A percentile compares a stretch with the other conserved stretches of the same genome.
These are phyloP conservation scores for Prunus campanulata DNA, from an alignment of 306 rosid species.

Conservation along the genomic window DNA sequence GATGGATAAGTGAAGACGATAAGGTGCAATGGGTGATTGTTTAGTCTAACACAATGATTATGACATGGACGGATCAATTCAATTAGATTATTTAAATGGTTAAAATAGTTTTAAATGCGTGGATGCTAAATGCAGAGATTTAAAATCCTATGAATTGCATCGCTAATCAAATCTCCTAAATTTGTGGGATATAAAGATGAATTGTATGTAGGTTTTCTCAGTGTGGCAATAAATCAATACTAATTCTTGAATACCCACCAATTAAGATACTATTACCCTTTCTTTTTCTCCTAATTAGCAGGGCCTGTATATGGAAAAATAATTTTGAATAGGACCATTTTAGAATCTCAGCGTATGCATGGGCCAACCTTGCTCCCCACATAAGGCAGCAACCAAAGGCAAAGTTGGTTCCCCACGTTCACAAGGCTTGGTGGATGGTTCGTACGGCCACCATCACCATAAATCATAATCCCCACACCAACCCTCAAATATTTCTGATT, in stretches of 20 bases:
- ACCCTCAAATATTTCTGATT: not conserved
- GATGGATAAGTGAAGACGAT: no score
- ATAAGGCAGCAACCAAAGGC: not conserved
- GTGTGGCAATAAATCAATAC: not conserved
- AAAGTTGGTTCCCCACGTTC: slow-evolving; percentile 22
- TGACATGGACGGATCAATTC: no score
- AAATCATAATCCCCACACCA: not conserved
- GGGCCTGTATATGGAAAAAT: not conserved
- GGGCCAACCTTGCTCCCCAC: slow-evolving; percentile 11
- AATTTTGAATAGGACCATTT: not conserved
- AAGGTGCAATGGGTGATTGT: no score
- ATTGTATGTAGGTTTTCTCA: not conserved
- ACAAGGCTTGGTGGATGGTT: not conserved
- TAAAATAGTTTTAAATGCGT: not conserved
- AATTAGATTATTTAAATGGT: not conserved
- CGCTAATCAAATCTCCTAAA: no score
- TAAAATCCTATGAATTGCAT: not conserved
- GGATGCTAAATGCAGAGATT: no score
- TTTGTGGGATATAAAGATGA: no score
- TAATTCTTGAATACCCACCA: not conserved
- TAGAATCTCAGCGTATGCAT: not conserved
- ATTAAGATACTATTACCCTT: not conserved
- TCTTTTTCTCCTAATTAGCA: not conserved
- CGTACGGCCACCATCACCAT: slow-evolving; percentile 12
- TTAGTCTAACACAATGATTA: not conserved